These are phyloP conservation scores for Prunus dulcis DNA, from an alignment of 306 rosid genomes.

Conservation along the genomic window DNA sequence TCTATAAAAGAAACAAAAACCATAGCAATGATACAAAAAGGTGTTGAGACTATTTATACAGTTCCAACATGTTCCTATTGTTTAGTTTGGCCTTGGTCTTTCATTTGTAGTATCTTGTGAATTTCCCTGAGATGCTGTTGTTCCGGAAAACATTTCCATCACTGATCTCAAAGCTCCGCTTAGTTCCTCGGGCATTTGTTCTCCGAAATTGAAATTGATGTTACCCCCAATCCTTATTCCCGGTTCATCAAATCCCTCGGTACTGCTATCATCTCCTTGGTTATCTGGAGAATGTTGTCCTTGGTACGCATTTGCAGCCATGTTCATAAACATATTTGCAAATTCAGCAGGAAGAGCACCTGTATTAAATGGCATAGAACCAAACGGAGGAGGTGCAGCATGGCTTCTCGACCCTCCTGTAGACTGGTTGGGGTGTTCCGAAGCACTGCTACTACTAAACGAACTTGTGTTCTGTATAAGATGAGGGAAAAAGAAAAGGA, in stretches of 20 bases:
- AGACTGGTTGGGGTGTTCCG: conserved; percentile 47
- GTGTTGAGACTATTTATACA: conserved; percentile 1
- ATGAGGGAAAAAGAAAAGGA: background rate
- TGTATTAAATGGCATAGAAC: conserved; percentile 50
- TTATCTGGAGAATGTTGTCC: conserved; percentile 46
- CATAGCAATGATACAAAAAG: background rate
- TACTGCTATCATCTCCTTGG: conserved; percentile 32
- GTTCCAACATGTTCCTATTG: conserved; percentile 4
- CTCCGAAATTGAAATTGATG: conserved; percentile 53
- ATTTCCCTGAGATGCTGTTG: conserved; percentile 36
- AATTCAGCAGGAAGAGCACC: conserved; percentile 34
- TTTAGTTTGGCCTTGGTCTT: conserved; percentile 57
- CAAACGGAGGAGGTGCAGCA: conserved; percentile 42
- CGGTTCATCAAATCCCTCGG: conserved; percentile 37
- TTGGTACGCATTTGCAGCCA: conserved; percentile 43
- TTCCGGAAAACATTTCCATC: conserved; percentile 70
- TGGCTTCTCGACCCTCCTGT: conserved; percentile 49
- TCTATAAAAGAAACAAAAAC: background rate
- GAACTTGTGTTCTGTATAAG: conserved; percentile 41
- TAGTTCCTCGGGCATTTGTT: conserved; percentile 62
- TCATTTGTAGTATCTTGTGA: conserved; percentile 42
- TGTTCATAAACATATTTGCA: conserved; percentile 65
- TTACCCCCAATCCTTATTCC: conserved; percentile 46
- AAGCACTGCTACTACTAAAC: conserved; percentile 24
- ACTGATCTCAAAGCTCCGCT: conserved; percentile 57